A percentile compares a stretch with the other conserved stretches of the same genome.
Evolutionary conservation across 441 rosid species (phyloP).

Genomic region (Erodium moschatum): DNA sequence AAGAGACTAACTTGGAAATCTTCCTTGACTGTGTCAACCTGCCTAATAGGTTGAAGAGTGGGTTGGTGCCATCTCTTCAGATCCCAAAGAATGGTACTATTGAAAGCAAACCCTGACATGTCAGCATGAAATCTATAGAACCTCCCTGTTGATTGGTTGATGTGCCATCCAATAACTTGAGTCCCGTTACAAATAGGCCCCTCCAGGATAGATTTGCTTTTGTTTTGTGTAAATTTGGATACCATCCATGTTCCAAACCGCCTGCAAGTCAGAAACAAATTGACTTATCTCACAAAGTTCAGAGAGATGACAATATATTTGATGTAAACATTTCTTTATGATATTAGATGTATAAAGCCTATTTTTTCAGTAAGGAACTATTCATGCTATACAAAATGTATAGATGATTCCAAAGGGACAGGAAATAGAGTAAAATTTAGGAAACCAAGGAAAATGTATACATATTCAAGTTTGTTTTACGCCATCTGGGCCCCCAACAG

Average conservation of each 20-base stretch:
- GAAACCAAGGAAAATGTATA: too few species aligned
- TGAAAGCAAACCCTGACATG: conserved; percentile 56
- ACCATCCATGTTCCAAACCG: conserved; percentile 56
- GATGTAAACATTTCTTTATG: background rate
- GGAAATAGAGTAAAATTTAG: too few species aligned
- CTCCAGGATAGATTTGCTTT: conserved; percentile 29
- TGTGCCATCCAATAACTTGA: conserved; percentile 54
- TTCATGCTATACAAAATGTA: too few species aligned
- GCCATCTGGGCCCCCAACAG: background rate
- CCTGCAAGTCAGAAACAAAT: conserved; percentile 25
- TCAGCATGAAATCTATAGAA: conserved; percentile 47
- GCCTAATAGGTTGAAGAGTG: conserved; percentile 43
- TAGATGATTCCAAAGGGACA: too few species aligned
- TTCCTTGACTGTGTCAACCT: conserved; percentile 33
- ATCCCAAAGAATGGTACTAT: conserved; percentile 62
- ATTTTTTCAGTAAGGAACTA: too few species aligned
- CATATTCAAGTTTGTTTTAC: too few species aligned
- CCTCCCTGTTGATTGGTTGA: conserved; percentile 25
- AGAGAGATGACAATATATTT: background rate
- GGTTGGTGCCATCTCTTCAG: conserved; percentile 53
- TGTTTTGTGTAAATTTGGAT: conserved; percentile 32
- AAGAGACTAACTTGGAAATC: conserved; percentile 35
- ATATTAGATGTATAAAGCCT: background rate
- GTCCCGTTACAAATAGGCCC: conserved; percentile 56
- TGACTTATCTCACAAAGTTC: conserved; percentile 1